Conservation (phyloP, 2,329 filamentous ascomycete genomes). For the Aspergillus neotritici region DNA sequence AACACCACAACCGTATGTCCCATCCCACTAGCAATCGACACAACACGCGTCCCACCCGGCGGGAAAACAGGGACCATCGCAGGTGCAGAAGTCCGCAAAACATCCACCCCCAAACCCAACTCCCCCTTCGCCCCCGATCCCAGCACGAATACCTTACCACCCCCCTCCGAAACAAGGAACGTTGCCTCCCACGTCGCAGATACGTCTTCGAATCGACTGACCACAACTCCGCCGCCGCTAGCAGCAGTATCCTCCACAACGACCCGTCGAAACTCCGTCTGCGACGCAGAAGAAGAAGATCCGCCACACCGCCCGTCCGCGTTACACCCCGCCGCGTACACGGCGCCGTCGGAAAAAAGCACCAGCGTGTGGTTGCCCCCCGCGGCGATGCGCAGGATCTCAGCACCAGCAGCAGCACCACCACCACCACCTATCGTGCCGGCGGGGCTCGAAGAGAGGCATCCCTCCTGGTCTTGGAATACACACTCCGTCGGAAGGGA, state of each 20-base stretch:
- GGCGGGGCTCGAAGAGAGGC: conserved; percentile 27
- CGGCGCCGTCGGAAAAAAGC: conserved; percentile 52
- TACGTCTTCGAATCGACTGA: conserved; percentile 42
- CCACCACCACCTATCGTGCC: conserved; percentile 32
- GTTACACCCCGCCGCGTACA: conserved; percentile 64
- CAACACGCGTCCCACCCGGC: conserved; percentile 52
- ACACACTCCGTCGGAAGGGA: conserved; percentile 58
- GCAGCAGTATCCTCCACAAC: conserved; percentile 13
- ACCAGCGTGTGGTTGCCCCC: conserved; percentile 87
- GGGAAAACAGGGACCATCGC: conserved; percentile 58
- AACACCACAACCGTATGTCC: conserved; percentile 71
- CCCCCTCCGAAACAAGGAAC: conserved; percentile 49
- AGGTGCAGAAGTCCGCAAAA: conserved; percentile 30
- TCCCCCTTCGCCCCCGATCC: conserved; percentile 68
- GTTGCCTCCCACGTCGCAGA: conserved; percentile 77
- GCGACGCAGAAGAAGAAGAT: conserved; percentile 1
- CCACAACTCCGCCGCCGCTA: conserved; percentile 1
- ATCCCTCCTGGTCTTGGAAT: conserved; percentile 42
- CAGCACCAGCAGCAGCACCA: too few species aligned
- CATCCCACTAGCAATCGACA: conserved; percentile 66
- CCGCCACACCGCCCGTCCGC: conserved; percentile 41
- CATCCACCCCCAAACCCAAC: conserved; percentile 54
- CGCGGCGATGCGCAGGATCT: conserved; percentile 44
- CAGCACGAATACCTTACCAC: conserved; percentile 51
- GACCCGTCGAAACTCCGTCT: conserved; percentile 25